phyloP scores from a whole-genome alignment of 169 alveolate species.

The Perkinsus marinus region DNA sequence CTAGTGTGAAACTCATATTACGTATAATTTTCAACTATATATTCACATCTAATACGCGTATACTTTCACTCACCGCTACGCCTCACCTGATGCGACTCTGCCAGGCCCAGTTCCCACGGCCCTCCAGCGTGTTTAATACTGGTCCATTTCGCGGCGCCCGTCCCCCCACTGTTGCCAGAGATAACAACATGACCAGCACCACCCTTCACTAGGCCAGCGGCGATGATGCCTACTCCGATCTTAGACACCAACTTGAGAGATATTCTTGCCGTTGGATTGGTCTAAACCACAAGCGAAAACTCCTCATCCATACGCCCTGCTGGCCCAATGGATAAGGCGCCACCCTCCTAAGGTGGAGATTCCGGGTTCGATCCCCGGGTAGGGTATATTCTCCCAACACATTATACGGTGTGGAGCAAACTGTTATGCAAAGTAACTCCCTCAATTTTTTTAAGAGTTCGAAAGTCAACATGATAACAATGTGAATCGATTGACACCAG shows the following conservation, averaged over 20 bases:
- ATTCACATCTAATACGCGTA: no score
- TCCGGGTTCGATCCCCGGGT: neutral
- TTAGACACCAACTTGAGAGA: constrained; percentile 53
- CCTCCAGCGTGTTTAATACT: constrained; percentile 50
- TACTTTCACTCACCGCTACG: no score
- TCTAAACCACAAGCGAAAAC: neutral
- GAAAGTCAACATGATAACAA: no score
- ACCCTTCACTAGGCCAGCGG: constrained; percentile 57
- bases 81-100: constrained; percentile 48
- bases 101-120: constrained; percentile 65
- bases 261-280: constrained; percentile 45
- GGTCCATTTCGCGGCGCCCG: constrained; percentile 58
- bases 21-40: no score
- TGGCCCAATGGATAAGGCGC: neutral
- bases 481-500: no score
- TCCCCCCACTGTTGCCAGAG: constrained; percentile 49
- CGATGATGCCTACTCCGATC: constrained; percentile 51
- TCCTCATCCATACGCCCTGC: neutral
- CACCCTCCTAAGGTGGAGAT: neutral
- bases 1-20: no score
- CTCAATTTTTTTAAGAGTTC: no score
- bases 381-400: neutral
- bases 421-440: no score
- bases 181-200: constrained; percentile 47
- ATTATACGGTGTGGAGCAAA: no score